Percentiles rank a stretch among this genome's conserved stretches.
Evolutionary conservation across 2,329 filamentous ascomycete genomes (phyloP).

Genomic region (Hypomyces perniciosus): DNA sequence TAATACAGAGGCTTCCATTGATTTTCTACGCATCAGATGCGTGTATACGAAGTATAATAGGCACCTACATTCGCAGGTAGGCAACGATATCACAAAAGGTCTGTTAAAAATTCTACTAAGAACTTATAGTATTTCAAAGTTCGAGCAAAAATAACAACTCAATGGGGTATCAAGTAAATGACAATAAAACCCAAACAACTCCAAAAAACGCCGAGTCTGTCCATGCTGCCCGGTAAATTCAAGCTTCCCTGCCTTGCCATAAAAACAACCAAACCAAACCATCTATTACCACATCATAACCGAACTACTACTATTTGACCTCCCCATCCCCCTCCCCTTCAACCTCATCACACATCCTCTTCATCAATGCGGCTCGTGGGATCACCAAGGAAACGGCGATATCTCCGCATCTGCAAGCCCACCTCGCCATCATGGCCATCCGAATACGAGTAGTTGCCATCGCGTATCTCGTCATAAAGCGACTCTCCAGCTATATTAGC

Average conservation of each 20-base stretch:
- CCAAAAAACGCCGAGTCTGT: constrained; percentile 6
- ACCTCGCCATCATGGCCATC: constrained; percentile 28
- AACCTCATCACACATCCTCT: constrained; percentile 27
- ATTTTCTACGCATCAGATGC: too few species aligned
- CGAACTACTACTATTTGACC: too few species aligned
- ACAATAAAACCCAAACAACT: constrained; percentile 15
- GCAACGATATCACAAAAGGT: too few species aligned
- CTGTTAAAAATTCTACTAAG: too few species aligned
- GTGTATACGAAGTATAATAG: too few species aligned
- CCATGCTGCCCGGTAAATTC: neutral
- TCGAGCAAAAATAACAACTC: constrained; percentile 6
- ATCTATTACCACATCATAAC: too few species aligned
- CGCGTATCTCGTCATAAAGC: constrained; percentile 19
- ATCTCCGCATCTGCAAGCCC: constrained; percentile 30
- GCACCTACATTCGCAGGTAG: too few species aligned
- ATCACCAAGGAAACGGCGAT: constrained; percentile 29
- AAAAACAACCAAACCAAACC: constrained; percentile 3
- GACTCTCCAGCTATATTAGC: constrained; percentile 16
- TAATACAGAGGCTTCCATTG: neutral
- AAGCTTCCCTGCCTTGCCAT: constrained; percentile 7
- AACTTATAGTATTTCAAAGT: neutral
- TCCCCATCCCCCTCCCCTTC: constrained; percentile 13
- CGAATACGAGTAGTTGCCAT: constrained; percentile 26
- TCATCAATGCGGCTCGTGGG: constrained; percentile 32
- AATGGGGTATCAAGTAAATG: constrained; percentile 16